Percentiles rank a stretch among this genome's conserved stretches.
These are phyloP conservation scores for Eucalyptus marginata DNA, from an alignment of 345 rosid species.

Conservation along the genomic window DNA sequence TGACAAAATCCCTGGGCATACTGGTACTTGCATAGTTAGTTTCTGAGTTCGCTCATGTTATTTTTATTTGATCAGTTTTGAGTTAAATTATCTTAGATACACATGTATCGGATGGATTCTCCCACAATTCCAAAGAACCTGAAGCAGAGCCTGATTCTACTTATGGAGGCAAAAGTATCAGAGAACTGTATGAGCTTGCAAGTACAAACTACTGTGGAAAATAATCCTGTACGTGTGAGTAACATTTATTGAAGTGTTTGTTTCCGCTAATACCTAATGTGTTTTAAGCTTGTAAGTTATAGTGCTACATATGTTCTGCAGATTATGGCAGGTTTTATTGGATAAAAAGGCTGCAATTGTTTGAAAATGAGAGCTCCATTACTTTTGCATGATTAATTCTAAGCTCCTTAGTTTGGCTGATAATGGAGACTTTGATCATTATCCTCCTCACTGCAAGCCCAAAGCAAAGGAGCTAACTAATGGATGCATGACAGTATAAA, in stretches of 20 bases:
- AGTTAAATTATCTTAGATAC: neutral
- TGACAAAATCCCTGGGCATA: neutral
- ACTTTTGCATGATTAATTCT: conserved; percentile 33
- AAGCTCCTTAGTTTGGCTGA: conserved; percentile 36
- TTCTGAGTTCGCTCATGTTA: neutral
- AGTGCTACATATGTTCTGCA: neutral
- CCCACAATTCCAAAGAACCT: neutral
- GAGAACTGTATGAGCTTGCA: neutral
- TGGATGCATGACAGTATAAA: conserved; percentile 40
- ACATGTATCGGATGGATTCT: neutral
- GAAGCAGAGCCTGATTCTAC: neutral
- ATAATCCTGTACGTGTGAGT: neutral
- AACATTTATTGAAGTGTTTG: neutral
- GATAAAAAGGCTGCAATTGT: conserved; percentile 26
- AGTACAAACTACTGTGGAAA: neutral
- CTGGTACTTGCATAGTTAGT: neutral
- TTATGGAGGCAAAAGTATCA: neutral
- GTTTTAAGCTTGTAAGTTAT: neutral
- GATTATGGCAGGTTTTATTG: conserved; percentile 17
- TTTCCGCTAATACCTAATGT: neutral
- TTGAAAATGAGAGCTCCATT: conserved; percentile 31
- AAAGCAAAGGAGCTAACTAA: conserved; percentile 28
- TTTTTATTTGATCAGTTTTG: neutral
- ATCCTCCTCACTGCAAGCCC: conserved; percentile 26
- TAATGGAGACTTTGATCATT: conserved; percentile 33